phyloP scores from a whole-genome alignment of 345 rosid genomes.

The Capsella bursapastoris region DNA sequence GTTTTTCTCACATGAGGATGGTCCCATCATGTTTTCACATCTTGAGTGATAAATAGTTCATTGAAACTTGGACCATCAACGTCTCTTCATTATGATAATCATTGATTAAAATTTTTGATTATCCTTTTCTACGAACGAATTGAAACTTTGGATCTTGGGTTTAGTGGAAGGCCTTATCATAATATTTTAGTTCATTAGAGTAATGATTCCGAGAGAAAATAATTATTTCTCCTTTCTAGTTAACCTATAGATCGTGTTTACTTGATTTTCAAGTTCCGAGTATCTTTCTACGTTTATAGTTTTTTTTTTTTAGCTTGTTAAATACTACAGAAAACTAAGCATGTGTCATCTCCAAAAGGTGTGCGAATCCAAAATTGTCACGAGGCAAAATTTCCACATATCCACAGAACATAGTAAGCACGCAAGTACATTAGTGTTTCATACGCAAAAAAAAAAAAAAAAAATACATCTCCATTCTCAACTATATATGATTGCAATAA shows the following conservation, averaged over 20 bases:
- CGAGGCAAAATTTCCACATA: slow-evolving; percentile 11
- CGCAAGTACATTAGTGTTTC: slow-evolving; percentile 44
- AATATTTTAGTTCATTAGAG: slow-evolving; percentile 21
- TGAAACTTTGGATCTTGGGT: slow-evolving; percentile 33
- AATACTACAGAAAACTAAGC: neutral
- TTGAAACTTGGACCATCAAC: slow-evolving; percentile 35
- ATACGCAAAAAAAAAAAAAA: slow-evolving; percentile 37
- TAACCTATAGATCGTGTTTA: slow-evolving; percentile 26
- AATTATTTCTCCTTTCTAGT: neutral
- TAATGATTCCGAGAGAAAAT: slow-evolving; percentile 14
- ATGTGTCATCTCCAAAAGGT: slow-evolving; percentile 24
- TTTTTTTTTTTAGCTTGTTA: slow-evolving; percentile 9
- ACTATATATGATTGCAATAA: slow-evolving; percentile 34
- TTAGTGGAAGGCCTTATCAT: slow-evolving; percentile 40
- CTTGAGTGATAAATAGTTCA: slow-evolving; percentile 1
- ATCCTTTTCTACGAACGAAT: neutral
- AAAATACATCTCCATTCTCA: slow-evolving; percentile 21
- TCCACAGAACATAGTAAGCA: slow-evolving; percentile 33
- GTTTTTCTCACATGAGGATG: slow-evolving; percentile 47
- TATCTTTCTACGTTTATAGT: slow-evolving; percentile 3
- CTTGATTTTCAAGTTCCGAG: slow-evolving; percentile 35
- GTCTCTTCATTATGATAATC: slow-evolving; percentile 31
- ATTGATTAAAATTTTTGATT: neutral
- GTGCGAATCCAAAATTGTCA: slow-evolving; percentile 16
- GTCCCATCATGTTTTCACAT: slow-evolving; percentile 45